A percentile compares a stretch with the other conserved stretches of the same genome.
Evolutionary conservation across 1,139 yeast species (phyloP).

Genomic region (Suhomyces atakaporum): DNA sequence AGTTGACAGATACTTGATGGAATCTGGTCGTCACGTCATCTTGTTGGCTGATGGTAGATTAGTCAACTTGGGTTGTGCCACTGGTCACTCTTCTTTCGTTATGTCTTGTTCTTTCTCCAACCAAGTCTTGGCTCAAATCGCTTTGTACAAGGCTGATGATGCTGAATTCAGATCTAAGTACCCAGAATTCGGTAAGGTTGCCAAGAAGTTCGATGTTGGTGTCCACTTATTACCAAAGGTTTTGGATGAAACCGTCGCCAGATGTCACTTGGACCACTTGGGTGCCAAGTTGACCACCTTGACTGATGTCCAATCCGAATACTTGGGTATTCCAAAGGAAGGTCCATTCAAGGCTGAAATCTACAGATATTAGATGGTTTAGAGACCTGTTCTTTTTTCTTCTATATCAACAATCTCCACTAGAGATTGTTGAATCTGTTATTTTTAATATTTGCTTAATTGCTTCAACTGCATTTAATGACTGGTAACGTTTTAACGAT

Average conservation of each 20-base stretch:
- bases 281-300: slow-evolving; percentile 87
- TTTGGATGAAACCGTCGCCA: slow-evolving; percentile 98
- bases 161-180: slow-evolving; percentile 73
- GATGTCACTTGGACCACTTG: slow-evolving; percentile 93
- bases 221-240: slow-evolving; percentile 98
- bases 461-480: slow-evolving; percentile 56
- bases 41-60: slow-evolving; percentile 99
- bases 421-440: slow-evolving; percentile 3
- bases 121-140: slow-evolving; percentile 99
- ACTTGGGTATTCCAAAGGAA: slow-evolving; percentile 87
- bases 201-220: slow-evolving; percentile 87
- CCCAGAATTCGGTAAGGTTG: slow-evolving; percentile 92
- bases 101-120: slow-evolving; percentile 99
- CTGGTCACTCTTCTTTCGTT: slow-evolving; percentile 99
- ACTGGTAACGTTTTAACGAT: slow-evolving; percentile 22
- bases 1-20: slow-evolving; percentile 95
- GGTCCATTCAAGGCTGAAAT: slow-evolving; percentile 99
- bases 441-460: slow-evolving; percentile 25
- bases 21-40: slow-evolving; percentile 91
- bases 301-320: slow-evolving; percentile 83
- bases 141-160: slow-evolving; percentile 91
- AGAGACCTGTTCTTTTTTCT: slow-evolving; percentile 12
- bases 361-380: slow-evolving; percentile 82
- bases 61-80: slow-evolving; percentile 99
- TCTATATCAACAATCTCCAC: slow-evolving; percentile 2